Evolutionary conservation across 257 asterid genomes (phyloP).

Genomic region (Fraxinus anomala): DNA sequence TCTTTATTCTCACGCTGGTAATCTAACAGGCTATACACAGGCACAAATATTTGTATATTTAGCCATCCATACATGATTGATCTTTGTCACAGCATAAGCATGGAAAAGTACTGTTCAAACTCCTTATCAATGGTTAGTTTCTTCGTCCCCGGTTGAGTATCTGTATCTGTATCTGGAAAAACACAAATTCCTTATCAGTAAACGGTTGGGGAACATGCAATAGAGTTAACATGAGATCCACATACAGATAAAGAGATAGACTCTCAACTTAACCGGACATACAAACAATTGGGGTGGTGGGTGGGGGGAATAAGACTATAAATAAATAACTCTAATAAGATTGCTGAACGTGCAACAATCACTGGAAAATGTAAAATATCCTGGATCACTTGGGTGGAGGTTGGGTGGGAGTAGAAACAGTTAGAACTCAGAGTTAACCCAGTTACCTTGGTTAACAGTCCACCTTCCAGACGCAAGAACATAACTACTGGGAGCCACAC

Average conservation of each 20-base stretch:
- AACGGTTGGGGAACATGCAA: background rate
- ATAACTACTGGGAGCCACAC: conserved; percentile 33
- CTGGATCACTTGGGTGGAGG: too few relatives aligned
- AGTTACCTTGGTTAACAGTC: conserved; percentile 53
- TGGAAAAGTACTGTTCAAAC: conserved; percentile 83
- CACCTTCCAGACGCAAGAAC: conserved; percentile 75
- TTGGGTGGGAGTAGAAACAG: too few relatives aligned
- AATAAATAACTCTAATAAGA: too few relatives aligned
- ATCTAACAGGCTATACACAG: background rate
- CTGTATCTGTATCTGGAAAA: conserved; percentile 58
- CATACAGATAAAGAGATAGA: too few relatives aligned
- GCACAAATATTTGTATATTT: conserved; percentile 13
- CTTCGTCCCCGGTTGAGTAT: conserved; percentile 39
- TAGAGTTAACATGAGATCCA: background rate
- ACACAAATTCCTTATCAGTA: background rate
- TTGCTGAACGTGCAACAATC: too few relatives aligned
- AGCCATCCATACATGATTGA: conserved; percentile 7
- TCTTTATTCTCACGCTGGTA: conserved; percentile 23
- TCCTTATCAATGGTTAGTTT: conserved; percentile 83
- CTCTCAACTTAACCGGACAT: background rate
- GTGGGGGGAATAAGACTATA: too few relatives aligned
- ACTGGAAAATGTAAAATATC: too few relatives aligned
- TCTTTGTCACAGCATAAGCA: conserved; percentile 57
- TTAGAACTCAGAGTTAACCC: background rate
- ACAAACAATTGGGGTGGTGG: too few relatives aligned